Evolutionary conservation across 768 basidiomycete genomes (phyloP), one percentile per base, ranked within the genome.

Genomic region (Lepiota brunneoincarnata): DNA sequence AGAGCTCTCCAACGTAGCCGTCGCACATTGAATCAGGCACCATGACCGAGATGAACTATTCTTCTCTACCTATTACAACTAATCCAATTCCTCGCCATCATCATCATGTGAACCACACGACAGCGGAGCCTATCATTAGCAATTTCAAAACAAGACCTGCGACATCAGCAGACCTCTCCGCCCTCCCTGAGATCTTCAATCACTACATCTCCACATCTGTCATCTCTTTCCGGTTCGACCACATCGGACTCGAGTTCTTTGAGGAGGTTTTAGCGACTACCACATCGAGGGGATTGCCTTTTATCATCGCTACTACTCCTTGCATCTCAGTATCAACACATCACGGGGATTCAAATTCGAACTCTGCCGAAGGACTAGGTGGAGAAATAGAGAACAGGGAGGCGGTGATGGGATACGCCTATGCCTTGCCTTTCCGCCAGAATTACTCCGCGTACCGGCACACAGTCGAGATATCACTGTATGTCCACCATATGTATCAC

Each of bases 381-480:
- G 17, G 6, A 5, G 31, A 23, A 12, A 28, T 17, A 2, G 34
- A 15, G 4, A 23, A 40, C 6, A 37, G 37, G 2, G 48, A 46
- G 14, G 44, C 11, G 26, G 37, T 66, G 3, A 41, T 64, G 1
- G 64, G 61, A 11, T 63, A 60, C 39, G 49, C 59, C 2, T 62
- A 63, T 20, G 61, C 60, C 3, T 24, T 51, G 14, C 57, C 60
- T 3, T 61, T 57, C 49, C 58, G 55, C 24, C 59, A 63, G 1
- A 50, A 31, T n/a, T 61, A 58, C 51, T 26, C 45, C n/a, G 59
- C 60, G 3, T 63, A 66, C 46, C 49, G 55, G 15, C 58, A 64
- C 45, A 64, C 61, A 15, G 63, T 51, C 11, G 63, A 64, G 35
- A 59, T 66, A 4, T 59, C 59, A 6, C 51, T 66, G 9, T 64